These are phyloP conservation scores for Schizophyllum commune DNA, from an alignment of 1,284 basidiomycete genomes.

Conservation along the genomic window DNA sequence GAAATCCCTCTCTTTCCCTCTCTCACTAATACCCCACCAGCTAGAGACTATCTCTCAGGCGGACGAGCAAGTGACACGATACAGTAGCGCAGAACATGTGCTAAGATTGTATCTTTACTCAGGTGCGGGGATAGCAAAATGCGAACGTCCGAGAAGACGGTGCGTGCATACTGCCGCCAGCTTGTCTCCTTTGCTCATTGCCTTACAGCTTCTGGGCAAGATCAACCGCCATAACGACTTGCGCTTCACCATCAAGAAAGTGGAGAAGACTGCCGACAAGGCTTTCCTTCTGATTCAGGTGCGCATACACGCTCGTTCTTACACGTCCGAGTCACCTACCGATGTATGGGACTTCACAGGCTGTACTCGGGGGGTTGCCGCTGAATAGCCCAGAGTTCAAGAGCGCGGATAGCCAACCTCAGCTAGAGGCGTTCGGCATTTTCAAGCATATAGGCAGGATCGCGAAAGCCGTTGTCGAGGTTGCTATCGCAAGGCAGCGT, in stretches of 20 bases:
- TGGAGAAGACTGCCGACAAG: conserved; percentile 64
- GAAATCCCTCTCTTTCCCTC: background rate
- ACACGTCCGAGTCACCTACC: background rate
- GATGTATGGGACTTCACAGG: conserved; percentile 31
- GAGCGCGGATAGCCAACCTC: conserved; percentile 59
- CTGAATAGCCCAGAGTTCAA: conserved; percentile 61
- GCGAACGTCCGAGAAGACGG: conserved; percentile 64
- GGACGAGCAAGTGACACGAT: conserved; percentile 49
- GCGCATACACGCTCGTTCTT: conserved; percentile 3
- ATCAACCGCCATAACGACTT: conserved; percentile 63
- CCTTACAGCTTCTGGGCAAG: conserved; percentile 45
- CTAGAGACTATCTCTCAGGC: conserved; percentile 56
- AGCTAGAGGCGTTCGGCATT: conserved; percentile 55
- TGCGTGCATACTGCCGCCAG: conserved; percentile 17
- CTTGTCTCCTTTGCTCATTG: background rate
- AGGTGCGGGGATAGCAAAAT: conserved; percentile 63
- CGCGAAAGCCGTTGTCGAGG: conserved; percentile 61
- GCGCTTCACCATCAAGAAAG: conserved; percentile 60
- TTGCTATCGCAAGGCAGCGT: conserved; percentile 51
- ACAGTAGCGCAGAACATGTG: background rate
- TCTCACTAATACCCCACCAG: conserved; percentile 26
- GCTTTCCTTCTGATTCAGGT: conserved; percentile 69
- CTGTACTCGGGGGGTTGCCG: conserved; percentile 67
- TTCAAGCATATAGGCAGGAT: conserved; percentile 66
- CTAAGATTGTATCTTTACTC: conserved; percentile 3